Base-by-base conservation (phyloP, 2,329 filamentous ascomycete species). In the Fusarium musae region DNA sequence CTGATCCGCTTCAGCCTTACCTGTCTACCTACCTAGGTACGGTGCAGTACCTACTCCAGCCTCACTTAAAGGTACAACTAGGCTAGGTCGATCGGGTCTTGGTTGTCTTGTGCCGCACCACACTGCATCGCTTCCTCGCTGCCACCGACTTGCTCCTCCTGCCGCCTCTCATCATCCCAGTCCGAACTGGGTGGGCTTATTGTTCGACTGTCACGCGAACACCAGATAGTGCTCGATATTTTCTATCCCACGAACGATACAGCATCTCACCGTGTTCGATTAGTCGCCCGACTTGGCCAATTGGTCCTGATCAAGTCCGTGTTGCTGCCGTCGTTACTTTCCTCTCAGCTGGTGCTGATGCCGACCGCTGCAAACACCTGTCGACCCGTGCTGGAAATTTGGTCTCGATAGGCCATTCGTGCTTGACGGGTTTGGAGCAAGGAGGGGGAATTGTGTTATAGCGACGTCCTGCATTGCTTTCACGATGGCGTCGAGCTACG, bases 401-500 rank as follows among this genome's bases (percentile, higher is more conserved):
- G 79, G 79, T 77, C 77, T 77, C 79, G 76, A 81, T 75, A 76
- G 75, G 72, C 63, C 73, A 72, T 68, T 58, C 53, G 59, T 30
- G 59, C 57, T 75, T 67, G 70, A 74, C 68, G 72, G 59, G 70
- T 65, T 69, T 73, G 74, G 75, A 76, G 69, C 75, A 70, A 75
- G 78, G 77, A 77, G 72, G 74, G 72, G 69, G 73, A 72, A 69
- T 58, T 72, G 73, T 72, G 69, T 47, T 50, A 70, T 73, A 67
- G 61, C 63, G 56, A 72, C 66, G 65, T 74, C 59, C 66, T 75
- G 75, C 75, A 74, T 75, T 72, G 65, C 70, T 77, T 72, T 73
- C 77, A 78, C 73, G 63, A 85, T 87, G 83, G 85, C 84, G 74
- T 84, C 85, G 74, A 85, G 85, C 72, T 85, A 86, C 79, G 84